These are phyloP conservation scores for Neurospora tetraspora DNA, from an alignment of 495 filamentous ascomycete species.

Conservation along the genomic window DNA sequence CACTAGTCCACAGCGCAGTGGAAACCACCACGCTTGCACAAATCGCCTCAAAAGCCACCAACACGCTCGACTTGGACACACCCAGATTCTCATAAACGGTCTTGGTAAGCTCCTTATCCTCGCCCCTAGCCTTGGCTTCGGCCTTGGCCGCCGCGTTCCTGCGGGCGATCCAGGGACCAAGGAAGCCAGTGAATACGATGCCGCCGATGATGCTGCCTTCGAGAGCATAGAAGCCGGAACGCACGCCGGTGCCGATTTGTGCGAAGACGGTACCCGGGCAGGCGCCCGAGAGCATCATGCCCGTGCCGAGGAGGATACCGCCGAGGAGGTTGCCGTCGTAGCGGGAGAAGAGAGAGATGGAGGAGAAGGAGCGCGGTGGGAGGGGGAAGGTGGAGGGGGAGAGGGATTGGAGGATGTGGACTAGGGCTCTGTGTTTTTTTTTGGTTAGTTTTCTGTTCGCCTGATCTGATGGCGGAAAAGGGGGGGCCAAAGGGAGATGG, in stretches of 20 bases:
- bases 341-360: constrained; percentile 28
- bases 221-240: constrained; percentile 32
- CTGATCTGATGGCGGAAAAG: too few relatives aligned
- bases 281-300: constrained; percentile 45
- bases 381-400: constrained; percentile 23
- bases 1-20: constrained; percentile 15
- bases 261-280: constrained; percentile 48
- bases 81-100: constrained; percentile 28
- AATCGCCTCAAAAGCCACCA: constrained; percentile 23
- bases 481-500: too few relatives aligned
- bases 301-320: constrained; percentile 41
- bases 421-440: constrained; percentile 23
- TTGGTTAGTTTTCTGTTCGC: too few relatives aligned
- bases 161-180: constrained; percentile 12
- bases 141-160: background rate
- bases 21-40: constrained; percentile 19
- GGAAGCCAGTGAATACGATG: constrained; percentile 25
- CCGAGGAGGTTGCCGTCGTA: constrained; percentile 50
- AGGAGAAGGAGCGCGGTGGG: constrained; percentile 23
- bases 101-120: constrained; percentile 5
- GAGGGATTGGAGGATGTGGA: constrained; percentile 21
- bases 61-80: constrained; percentile 6
- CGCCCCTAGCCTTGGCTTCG: background rate
- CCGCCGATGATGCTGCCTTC: constrained; percentile 35
- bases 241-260: constrained; percentile 40